These are phyloP conservation scores for Amauroascus verrucosus DNA, from an alignment of 2,329 filamentous ascomycete species.

Conservation along the genomic window DNA sequence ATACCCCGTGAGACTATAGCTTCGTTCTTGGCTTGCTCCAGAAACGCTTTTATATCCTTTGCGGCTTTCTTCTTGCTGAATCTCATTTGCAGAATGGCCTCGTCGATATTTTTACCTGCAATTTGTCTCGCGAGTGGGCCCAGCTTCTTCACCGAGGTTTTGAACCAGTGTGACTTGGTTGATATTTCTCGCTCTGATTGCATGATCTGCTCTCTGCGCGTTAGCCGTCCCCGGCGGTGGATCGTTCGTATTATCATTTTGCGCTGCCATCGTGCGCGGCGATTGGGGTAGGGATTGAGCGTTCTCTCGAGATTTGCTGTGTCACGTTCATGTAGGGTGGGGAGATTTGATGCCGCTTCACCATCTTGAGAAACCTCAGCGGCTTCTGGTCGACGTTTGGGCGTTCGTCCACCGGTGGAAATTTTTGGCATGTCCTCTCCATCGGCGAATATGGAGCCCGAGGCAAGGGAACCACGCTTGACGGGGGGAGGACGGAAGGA, in stretches of 20 bases:
- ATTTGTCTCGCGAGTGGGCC: conserved; percentile 79
- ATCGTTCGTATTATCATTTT: conserved; percentile 74
- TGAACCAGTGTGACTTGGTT: conserved; percentile 59
- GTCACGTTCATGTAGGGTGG: conserved; percentile 33
- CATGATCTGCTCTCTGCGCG: conserved; percentile 56
- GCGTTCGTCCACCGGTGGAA: conserved; percentile 16
- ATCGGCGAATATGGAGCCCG: conserved; percentile 36
- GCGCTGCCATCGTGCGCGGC: conserved; percentile 65
- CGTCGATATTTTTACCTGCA: conserved; percentile 81
- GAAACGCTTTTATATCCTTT: conserved; percentile 63
- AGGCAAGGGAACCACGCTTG: conserved; percentile 28
- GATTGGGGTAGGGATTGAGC: conserved; percentile 64
- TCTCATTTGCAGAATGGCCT: conserved; percentile 88
- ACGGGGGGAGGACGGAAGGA: conserved; percentile 13
- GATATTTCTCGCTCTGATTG: conserved; percentile 51
- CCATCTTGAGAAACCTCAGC: conserved; percentile 14
- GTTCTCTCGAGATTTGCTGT: conserved; percentile 49
- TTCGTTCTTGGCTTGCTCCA: conserved; percentile 70
- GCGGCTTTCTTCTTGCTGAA: conserved; percentile 93
- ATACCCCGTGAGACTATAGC: conserved; percentile 75
- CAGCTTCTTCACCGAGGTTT: conserved; percentile 87
- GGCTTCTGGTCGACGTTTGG: conserved; percentile 15
- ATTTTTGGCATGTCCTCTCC: conserved; percentile 23
- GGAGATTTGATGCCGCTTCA: conserved; percentile 8
- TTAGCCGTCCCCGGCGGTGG: conserved; percentile 55